Base-by-base conservation (phyloP, 2,329 filamentous ascomycete species). In the Pseudogymnoascus sp. region DNA sequence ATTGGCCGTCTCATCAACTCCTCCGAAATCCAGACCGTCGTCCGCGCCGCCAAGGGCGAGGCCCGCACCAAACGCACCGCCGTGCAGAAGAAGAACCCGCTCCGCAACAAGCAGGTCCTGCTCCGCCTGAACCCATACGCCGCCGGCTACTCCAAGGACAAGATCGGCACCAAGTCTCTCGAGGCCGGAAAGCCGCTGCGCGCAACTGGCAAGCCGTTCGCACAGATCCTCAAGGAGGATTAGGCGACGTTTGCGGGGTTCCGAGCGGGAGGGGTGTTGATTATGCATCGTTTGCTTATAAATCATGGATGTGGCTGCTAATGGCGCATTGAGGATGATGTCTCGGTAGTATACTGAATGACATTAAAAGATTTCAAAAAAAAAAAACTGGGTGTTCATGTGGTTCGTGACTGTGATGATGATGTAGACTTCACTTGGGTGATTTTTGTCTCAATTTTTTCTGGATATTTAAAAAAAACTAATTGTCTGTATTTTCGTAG, bases 41-140 rank as follows among this genome's bases (percentile, higher is more conserved):
- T 99, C 75, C 88, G 90, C 73, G 91, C 89, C 66, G 91, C 92
- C 79, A 94, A 92, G 85, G 94, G 94, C 73, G 86, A 89, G 72
- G 86, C 91, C 75, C 81, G 87, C 76, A 95, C 92, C 80, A 97
- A 97, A 87, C 91, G 94, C 76, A 81, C 84, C 71, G 81, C 84
- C 75, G 91, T 96, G 71, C 93, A 97, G 87, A 99, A 99, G 92
- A 97, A 97, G 92, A 99, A 99, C 87, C 94, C 94, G 75, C 92
- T 99, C 72, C 85, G 84, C 82, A 99, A 99, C 90, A 96, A 92
- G 87, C 94, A 97, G 86, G 89, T 99, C 71, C 86, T 97, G 80
- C 90, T 99, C 77, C 90, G 94, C 75, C 90, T 99, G 79, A 99
- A 99, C 89, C 94, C 94, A 68, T 99, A 99, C 82, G 93, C 94